A percentile compares a stretch with the other conserved stretches of the same genome.
Conservation (phyloP, 2,329 filamentous ascomycete genomes). For the Ophiostoma sp. region DNA sequence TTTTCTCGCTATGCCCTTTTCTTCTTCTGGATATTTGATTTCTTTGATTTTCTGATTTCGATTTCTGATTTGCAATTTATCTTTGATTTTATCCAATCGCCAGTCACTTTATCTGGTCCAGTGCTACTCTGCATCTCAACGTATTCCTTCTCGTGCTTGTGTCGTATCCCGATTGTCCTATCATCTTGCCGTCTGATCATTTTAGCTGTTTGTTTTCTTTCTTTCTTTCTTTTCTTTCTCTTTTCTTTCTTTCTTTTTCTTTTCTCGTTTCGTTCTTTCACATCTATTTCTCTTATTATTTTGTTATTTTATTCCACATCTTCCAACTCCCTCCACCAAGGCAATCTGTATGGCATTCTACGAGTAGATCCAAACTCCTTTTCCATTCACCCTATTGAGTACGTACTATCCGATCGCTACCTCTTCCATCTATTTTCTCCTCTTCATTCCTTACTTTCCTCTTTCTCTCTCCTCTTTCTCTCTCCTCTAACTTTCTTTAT, state of each 20-base stretch:
- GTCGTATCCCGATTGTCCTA: background rate
- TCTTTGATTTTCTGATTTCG: background rate
- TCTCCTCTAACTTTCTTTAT: background rate
- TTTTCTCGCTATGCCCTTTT: background rate
- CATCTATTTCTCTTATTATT: background rate
- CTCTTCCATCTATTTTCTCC: background rate
- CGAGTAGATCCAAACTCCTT: background rate
- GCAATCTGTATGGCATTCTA: background rate
- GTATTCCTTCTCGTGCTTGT: no score
- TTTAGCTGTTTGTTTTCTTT: background rate
- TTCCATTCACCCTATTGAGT: background rate
- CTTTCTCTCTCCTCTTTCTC: background rate
- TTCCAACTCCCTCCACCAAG: background rate
- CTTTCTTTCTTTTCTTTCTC: background rate
- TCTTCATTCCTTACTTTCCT: background rate
- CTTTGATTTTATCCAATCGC: no score
- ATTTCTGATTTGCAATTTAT: no score
- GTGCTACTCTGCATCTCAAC: no score
- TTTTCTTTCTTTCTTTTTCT: background rate
- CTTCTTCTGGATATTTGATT: background rate
- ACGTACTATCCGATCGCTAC: background rate
- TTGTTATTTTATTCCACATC: background rate
- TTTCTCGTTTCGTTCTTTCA: background rate
- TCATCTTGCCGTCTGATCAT: background rate
- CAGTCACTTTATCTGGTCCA: no score